Percentiles rank a stretch among this genome's conserved stretches.
phyloP scores from a whole-genome alignment of 2,329 filamentous ascomycete species.

The Pseudogymnoascus sp. region DNA sequence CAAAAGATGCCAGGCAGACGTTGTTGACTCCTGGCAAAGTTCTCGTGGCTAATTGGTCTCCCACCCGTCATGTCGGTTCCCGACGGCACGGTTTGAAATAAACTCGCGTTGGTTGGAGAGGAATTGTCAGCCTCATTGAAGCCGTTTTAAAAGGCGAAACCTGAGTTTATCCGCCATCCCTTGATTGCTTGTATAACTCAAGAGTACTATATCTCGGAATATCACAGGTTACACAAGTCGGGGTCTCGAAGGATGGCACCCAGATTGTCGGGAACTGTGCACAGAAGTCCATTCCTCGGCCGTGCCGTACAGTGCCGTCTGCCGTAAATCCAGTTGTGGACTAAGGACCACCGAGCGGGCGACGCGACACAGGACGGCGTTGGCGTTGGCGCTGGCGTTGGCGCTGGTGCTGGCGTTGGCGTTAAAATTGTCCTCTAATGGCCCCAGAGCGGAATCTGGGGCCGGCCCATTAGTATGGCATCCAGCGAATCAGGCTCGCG shows the following conservation, averaged over 20 bases:
- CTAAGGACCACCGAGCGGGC: not conserved
- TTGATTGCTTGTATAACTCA: not conserved
- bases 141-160: not conserved
- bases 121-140: not conserved
- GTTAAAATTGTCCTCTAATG: not conserved
- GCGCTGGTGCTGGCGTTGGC: not conserved
- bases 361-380: not conserved
- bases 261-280: not conserved
- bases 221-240: not conserved
- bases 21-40: not conserved
- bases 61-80: not conserved
- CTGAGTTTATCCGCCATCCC: not conserved
- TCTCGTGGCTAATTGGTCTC: constrained; percentile 1
- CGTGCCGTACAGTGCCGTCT: not conserved
- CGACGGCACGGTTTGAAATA: not conserved
- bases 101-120: not conserved
- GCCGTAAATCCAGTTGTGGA: not conserved
- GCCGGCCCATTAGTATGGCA: not conserved
- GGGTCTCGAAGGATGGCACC: not conserved
- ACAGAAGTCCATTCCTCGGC: not conserved
- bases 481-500: not conserved
- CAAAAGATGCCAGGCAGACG: not conserved
- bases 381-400: not conserved
- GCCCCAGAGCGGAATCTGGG: not conserved
- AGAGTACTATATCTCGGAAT: not conserved